Percentiles rank a stretch among this genome's conserved stretches.
Conservation (phyloP, 2,329 filamentous ascomycete species). For the Aspergillus thermomutatus region DNA sequence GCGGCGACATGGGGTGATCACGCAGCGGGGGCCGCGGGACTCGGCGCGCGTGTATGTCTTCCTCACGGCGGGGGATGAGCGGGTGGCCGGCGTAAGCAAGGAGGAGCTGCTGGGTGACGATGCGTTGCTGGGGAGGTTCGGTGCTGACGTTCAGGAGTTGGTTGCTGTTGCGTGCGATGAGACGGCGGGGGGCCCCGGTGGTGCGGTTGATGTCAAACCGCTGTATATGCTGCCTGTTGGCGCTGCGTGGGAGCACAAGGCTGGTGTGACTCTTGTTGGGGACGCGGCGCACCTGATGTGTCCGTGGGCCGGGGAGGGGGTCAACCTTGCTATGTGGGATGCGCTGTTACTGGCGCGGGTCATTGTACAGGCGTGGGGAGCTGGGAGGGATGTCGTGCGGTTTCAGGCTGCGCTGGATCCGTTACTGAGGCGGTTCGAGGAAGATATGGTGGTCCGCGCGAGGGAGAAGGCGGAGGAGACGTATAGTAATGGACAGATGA, state of each 20-base stretch:
- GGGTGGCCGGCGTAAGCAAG: slow-evolving; percentile 16
- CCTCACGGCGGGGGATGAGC: slow-evolving; percentile 18
- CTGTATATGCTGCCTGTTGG: slow-evolving; percentile 22
- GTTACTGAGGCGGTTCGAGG: slow-evolving; percentile 17
- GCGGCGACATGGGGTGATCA: slow-evolving; percentile 21
- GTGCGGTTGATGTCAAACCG: slow-evolving; percentile 5
- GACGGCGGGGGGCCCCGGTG: slow-evolving; percentile 9
- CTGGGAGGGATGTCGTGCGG: background rate
- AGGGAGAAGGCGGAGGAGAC: slow-evolving; percentile 7
- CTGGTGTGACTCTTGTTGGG: slow-evolving; percentile 21
- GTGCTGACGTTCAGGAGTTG: slow-evolving; percentile 12
- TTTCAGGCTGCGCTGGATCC: slow-evolving; percentile 13
- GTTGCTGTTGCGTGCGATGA: slow-evolving; percentile 17
- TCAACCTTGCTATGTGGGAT: slow-evolving; percentile 26
- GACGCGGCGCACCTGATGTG: slow-evolving; percentile 31
- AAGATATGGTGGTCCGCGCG: slow-evolving; percentile 12
- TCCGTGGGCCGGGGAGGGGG: slow-evolving; percentile 28
- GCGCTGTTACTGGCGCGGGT: slow-evolving; percentile 14
- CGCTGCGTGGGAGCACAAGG: slow-evolving; percentile 14
- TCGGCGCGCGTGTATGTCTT: slow-evolving; percentile 19
- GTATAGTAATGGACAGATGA: slow-evolving; percentile 1
- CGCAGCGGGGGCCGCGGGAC: slow-evolving; percentile 21
- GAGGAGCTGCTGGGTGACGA: slow-evolving; percentile 16
- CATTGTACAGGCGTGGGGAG: slow-evolving; percentile 16
- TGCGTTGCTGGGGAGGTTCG: slow-evolving; percentile 14